Evolutionary conservation across 257 asterid species (phyloP).

Genomic region (Solanum virginianum): DNA sequence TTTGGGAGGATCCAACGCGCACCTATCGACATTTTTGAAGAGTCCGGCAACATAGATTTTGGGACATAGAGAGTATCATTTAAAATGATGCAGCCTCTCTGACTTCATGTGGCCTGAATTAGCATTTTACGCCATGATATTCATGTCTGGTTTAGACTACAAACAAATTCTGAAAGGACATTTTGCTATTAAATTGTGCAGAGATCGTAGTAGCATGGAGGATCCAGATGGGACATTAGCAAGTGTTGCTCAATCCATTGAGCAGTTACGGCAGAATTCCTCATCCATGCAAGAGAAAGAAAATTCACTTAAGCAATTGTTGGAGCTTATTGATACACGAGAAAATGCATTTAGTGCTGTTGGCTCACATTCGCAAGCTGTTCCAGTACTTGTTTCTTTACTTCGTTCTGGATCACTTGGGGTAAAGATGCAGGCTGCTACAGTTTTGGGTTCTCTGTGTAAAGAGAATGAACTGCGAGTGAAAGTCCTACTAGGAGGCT

Average conservation of each 20-base stretch:
- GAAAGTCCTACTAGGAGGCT: slow-evolving; percentile 92
- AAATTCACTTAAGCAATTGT: slow-evolving; percentile 62
- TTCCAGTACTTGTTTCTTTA: slow-evolving; percentile 97
- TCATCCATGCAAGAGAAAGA: slow-evolving; percentile 81
- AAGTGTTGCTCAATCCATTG: slow-evolving; percentile 94
- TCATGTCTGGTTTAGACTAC: slow-evolving; percentile 2
- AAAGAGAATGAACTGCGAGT: slow-evolving; percentile 91
- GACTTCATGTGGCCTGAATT: not conserved
- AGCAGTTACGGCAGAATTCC: slow-evolving; percentile 84
- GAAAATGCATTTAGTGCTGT: slow-evolving; percentile 93
- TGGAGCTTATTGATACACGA: slow-evolving; percentile 70
- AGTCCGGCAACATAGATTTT: not conserved
- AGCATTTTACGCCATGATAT: not conserved
- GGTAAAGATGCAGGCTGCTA: slow-evolving; percentile 86
- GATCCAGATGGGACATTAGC: slow-evolving; percentile 96
- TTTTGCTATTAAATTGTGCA: slow-evolving; percentile 17
- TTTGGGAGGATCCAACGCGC: too few species aligned
- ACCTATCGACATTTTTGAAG: too few species aligned
- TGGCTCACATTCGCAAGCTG: slow-evolving; percentile 99
- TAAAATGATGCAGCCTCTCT: not conserved
- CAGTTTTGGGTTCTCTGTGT: slow-evolving; percentile 85
- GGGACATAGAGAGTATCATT: not conserved
- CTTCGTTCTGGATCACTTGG: slow-evolving; percentile 91
- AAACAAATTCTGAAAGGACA: not conserved
- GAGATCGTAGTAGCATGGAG: slow-evolving; percentile 95